These are phyloP conservation scores for Globisporangium canariense DNA, from an alignment of 352 stramenopile genomes.

Conservation along the genomic window DNA sequence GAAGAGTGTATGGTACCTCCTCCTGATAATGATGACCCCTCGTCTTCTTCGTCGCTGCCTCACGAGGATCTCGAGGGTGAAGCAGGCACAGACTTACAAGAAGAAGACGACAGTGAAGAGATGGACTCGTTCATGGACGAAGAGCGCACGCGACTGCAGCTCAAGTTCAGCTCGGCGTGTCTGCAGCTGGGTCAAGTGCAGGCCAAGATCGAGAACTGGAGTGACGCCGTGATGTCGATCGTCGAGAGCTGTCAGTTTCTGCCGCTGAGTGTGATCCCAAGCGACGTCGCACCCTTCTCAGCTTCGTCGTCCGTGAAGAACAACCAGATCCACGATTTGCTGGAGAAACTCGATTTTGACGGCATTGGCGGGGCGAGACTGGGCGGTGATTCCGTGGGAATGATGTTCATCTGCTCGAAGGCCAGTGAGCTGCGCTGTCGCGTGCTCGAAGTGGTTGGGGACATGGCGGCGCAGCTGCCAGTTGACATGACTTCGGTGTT, in stretches of 20 bases:
- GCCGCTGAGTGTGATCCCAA: slow-evolving; percentile 30
- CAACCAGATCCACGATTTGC: slow-evolving; percentile 34
- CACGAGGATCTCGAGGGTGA: slow-evolving; percentile 24
- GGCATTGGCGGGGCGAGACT: slow-evolving; percentile 29
- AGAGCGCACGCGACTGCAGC: slow-evolving; percentile 60
- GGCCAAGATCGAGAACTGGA: slow-evolving; percentile 34
- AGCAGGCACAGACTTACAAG: slow-evolving; percentile 15
- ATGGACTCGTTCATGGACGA: slow-evolving; percentile 78
- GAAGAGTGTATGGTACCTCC: slow-evolving; percentile 59
- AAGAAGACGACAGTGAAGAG: slow-evolving; percentile 28
- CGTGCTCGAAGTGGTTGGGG: slow-evolving; percentile 60
- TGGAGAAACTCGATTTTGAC: slow-evolving; percentile 67
- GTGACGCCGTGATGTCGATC: slow-evolving; percentile 34
- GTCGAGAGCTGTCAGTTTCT: slow-evolving; percentile 50
- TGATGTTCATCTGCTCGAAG: slow-evolving; percentile 37
- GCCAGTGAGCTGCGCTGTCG: slow-evolving; percentile 54
- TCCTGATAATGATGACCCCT: slow-evolving; percentile 6
- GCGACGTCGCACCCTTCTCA: slow-evolving; percentile 24
- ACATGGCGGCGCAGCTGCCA: slow-evolving; percentile 58
- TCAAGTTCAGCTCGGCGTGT: slow-evolving; percentile 76
- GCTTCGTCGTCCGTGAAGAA: slow-evolving; percentile 15
- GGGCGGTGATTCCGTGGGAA: slow-evolving; percentile 13
- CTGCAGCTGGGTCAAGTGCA: slow-evolving; percentile 54
- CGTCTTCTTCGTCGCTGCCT: slow-evolving; percentile 21
- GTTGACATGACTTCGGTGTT: slow-evolving; percentile 20